Base-by-base conservation (phyloP, 192 early-diverging fungal genomes). In the Backusella psychrophila region DNA sequence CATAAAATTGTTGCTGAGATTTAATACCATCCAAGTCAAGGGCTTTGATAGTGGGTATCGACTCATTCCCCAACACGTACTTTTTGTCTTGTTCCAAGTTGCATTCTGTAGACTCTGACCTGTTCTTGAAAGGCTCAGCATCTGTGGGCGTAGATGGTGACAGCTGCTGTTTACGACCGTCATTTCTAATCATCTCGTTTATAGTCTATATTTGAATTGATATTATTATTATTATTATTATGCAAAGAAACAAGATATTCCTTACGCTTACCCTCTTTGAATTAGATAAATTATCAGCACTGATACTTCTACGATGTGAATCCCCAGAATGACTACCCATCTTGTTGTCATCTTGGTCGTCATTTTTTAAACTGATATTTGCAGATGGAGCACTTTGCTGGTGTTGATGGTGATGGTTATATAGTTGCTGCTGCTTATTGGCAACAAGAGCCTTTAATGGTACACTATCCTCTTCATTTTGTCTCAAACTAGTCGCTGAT, bases 401-500 rank as follows among this genome's bases (percentile, higher is more conserved):
- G 1, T 77, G 67, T 65, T 33, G n/a, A 9, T 74, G 38, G 6
- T 74, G 72, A n/a, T 26, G 63, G 21, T 73, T 46, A 23, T 77
- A 71, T 11, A 70, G 29, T 19, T 80, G 69, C 44, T 65, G 29
- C 69, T 76, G 71, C 59, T 78, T 76, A 36, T 80, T 78, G 11
- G 73, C 69, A 46, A 80, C 59, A 15, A 81, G 67, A 14, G 77
- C 71, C 72, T 87, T 89, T 14, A 84, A 34, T 15, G 77, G 73
- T 23, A 75, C 46, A n/a, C 78, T 66, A 42, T 86, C 82, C 19
- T 89, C 88, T 14, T 87, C 78, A 26, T 73, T 69, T 17, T 72
- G 75, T 39, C 83, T 74, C 34, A 88, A 71, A 53, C 79, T 85
- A 21, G 85, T 88, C 2, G 82, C 80, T 0, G 88, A 89, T 36